phyloP scores from a whole-genome alignment of 148 eudicot species.

The Agrostemma githago region DNA sequence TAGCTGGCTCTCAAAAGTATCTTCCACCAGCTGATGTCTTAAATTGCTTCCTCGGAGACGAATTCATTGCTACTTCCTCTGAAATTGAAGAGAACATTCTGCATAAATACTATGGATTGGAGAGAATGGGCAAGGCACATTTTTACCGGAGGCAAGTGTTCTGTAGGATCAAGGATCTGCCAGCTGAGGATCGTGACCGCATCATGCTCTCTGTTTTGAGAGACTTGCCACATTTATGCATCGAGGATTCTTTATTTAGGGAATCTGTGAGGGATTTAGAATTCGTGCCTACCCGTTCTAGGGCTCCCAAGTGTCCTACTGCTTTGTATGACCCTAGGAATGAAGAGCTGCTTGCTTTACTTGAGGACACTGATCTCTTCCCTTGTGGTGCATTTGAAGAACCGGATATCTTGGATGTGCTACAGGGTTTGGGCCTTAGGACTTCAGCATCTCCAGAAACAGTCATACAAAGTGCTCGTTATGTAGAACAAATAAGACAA shows the following conservation, averaged over 20 bases:
- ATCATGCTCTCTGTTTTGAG: slow-evolving; percentile 75
- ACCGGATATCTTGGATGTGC: slow-evolving; percentile 59
- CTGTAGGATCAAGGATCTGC: slow-evolving; percentile 46
- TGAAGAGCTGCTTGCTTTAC: slow-evolving; percentile 78
- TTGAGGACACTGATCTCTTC: slow-evolving; percentile 82
- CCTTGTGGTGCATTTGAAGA: slow-evolving; percentile 66
- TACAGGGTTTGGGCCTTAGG: slow-evolving; percentile 81
- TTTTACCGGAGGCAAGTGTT: slow-evolving; percentile 70
- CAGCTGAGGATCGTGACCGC: slow-evolving; percentile 61
- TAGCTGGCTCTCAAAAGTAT: slow-evolving; percentile 59
- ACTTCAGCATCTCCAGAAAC: slow-evolving; percentile 75
- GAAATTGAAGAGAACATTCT: slow-evolving; percentile 65
- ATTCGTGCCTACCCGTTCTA: slow-evolving; percentile 70
- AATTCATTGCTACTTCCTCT: slow-evolving; percentile 56
- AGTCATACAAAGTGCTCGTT: slow-evolving; percentile 75
- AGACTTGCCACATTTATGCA: slow-evolving; percentile 86
- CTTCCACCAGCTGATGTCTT: slow-evolving; percentile 65
- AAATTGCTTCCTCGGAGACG: slow-evolving; percentile 58
- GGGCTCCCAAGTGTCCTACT: slow-evolving; percentile 56
- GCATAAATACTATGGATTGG: slow-evolving; percentile 60
- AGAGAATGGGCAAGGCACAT: slow-evolving; percentile 68
- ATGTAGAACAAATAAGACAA: slow-evolving; percentile 59
- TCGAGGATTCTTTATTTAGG: slow-evolving; percentile 69
- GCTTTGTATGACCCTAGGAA: slow-evolving; percentile 88
- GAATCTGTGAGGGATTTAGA: slow-evolving; percentile 63